A percentile compares a stretch with the other conserved stretches of the same genome.
Evolutionary conservation across 139 green algal species (phyloP).

Genomic region (Chlorella vulgaris): DNA sequence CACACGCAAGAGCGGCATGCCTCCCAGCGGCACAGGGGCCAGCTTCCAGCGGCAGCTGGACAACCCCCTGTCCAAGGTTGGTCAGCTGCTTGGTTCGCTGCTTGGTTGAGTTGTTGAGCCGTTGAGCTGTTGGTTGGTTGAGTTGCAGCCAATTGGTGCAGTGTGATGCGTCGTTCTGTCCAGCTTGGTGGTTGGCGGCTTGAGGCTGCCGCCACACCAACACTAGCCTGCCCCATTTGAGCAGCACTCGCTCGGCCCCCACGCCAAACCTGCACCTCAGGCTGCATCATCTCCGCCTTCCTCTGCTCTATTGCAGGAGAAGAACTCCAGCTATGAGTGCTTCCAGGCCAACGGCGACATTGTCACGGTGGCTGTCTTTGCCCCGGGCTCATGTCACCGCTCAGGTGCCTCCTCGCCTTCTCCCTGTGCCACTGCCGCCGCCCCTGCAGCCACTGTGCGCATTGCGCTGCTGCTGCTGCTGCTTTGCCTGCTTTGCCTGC

Average conservation of each 20-base stretch:
- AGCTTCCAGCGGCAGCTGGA: neutral
- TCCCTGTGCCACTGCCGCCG: too few species aligned
- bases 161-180: too few species aligned
- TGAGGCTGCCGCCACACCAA: too few species aligned
- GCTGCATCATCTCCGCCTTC: neutral
- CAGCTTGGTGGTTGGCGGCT: too few species aligned
- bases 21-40: neutral
- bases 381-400: slow-evolving; percentile 41
- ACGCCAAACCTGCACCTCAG: too few species aligned
- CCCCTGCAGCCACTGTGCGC: neutral
- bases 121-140: too few species aligned
- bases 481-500: too few species aligned
- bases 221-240: too few species aligned
- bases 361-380: slow-evolving; percentile 70
- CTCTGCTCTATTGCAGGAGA: slow-evolving; percentile 44
- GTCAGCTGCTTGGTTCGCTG: neutral
- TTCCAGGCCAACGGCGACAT: slow-evolving; percentile 69
- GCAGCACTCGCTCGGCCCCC: too few species aligned
- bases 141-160: too few species aligned
- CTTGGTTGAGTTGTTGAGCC: neutral
- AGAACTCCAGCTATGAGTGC: slow-evolving; percentile 65
- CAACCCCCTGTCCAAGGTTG: slow-evolving; percentile 21
- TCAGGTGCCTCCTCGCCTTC: neutral
- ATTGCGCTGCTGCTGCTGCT: too few species aligned
- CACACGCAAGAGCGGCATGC: slow-evolving; percentile 21